phyloP scores from a whole-genome alignment of 2,329 filamentous ascomycete species.

The Claviceps cyperi region DNA sequence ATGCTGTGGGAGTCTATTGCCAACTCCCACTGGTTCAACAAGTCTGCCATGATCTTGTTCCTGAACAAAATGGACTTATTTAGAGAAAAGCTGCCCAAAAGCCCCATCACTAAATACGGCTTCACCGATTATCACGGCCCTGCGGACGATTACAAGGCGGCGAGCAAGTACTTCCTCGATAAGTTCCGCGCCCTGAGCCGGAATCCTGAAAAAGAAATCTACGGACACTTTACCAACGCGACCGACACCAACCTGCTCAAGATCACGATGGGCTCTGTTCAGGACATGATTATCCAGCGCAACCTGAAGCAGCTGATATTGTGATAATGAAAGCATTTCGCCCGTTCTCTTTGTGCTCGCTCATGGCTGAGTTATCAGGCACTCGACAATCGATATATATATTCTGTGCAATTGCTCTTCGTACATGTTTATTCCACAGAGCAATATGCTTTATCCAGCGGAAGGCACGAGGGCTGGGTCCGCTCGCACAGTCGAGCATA shows the following conservation, averaged over 20 bases:
- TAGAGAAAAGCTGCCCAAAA: constrained; percentile 57
- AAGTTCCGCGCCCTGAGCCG: constrained; percentile 67
- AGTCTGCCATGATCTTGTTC: constrained; percentile 70
- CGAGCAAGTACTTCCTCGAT: constrained; percentile 69
- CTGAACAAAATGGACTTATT: constrained; percentile 83
- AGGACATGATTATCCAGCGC: constrained; percentile 78
- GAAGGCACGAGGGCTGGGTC: too few relatives aligned
- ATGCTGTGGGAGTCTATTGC: constrained; percentile 80
- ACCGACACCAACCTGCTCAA: constrained; percentile 63
- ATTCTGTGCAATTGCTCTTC: too few relatives aligned
- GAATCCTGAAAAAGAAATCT: constrained; percentile 48
- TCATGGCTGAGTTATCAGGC: background rate
- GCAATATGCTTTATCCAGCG: too few relatives aligned
- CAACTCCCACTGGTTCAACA: constrained; percentile 76
- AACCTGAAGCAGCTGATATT: constrained; percentile 64
- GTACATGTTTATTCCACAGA: too few relatives aligned
- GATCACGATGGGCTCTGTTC: constrained; percentile 74
- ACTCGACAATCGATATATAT: too few relatives aligned
- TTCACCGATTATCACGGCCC: constrained; percentile 70
- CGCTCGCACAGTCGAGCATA: background rate
- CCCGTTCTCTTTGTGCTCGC: background rate
- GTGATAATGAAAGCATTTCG: constrained; percentile 9
- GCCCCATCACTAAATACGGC: constrained; percentile 56
- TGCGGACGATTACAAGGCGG: constrained; percentile 55
- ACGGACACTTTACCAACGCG: constrained; percentile 47